These are phyloP conservation scores for Cyberlindnera japonica DNA, from an alignment of 805 yeast species.

Conservation along the genomic window DNA sequence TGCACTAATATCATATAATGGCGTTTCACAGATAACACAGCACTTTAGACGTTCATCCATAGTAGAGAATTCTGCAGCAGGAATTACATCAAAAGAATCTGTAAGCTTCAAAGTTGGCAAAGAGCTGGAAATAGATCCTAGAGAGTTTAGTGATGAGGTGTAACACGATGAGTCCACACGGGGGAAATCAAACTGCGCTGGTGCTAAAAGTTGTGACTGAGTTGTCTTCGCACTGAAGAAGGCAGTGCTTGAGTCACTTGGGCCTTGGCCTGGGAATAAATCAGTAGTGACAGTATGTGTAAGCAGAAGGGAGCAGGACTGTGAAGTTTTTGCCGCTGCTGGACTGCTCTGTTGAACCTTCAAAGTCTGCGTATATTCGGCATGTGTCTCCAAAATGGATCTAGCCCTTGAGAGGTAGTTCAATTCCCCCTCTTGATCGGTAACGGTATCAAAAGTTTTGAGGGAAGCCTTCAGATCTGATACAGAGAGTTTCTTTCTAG, in stretches of 20 bases:
- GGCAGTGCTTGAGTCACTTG: not conserved
- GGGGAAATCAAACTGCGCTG: slow-evolving; percentile 10
- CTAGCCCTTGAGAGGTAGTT: slow-evolving; percentile 17
- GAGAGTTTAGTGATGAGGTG: slow-evolving; percentile 3
- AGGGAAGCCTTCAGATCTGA: slow-evolving; percentile 32
- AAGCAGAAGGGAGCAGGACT: slow-evolving; percentile 8
- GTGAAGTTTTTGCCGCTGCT: not conserved
- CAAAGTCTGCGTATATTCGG: not conserved
- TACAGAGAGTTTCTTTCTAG: slow-evolving; percentile 31
- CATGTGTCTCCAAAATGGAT: slow-evolving; percentile 12
- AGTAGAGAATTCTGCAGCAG: slow-evolving; percentile 12
- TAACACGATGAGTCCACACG: not conserved
- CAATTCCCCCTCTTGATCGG: slow-evolving; percentile 1
- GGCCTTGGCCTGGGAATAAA: not conserved
- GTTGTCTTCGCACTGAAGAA: slow-evolving; percentile 8
- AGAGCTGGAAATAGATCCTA: slow-evolving; percentile 8
- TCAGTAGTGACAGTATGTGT: slow-evolving; percentile 6
- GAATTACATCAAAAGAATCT: slow-evolving; percentile 12
- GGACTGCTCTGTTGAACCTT: not conserved
- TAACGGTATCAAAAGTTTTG: slow-evolving; percentile 4
- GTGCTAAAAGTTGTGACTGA: slow-evolving; percentile 4
- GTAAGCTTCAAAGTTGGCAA: slow-evolving; percentile 18
- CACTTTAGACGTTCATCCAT: slow-evolving; percentile 27
- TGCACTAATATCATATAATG: slow-evolving; percentile 58
- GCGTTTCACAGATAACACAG: slow-evolving; percentile 69